phyloP scores from a whole-genome alignment of 257 asterid species.

The Solanum ossicruentum region DNA sequence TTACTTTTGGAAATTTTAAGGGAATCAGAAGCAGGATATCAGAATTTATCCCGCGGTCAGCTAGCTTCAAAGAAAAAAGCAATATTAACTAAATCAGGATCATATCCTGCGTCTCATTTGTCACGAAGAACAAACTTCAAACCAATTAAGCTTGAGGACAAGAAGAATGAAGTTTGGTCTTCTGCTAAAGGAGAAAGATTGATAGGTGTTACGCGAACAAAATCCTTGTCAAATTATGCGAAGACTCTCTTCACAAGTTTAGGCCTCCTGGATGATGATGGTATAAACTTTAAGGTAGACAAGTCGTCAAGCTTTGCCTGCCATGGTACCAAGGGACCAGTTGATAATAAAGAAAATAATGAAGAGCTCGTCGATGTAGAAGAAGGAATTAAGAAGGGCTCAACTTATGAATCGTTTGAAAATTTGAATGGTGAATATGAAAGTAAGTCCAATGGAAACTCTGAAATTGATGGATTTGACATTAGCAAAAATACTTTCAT shows the following conservation, averaged over 20 bases:
- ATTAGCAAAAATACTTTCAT: not conserved
- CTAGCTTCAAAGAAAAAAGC: constrained; percentile 14
- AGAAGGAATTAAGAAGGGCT: not conserved
- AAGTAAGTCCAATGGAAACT: not conserved
- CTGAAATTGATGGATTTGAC: not conserved
- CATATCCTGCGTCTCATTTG: constrained; percentile 40
- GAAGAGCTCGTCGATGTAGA: not conserved
- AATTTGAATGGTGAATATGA: not conserved
- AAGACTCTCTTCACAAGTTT: constrained; percentile 9
- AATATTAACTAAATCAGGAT: constrained; percentile 47
- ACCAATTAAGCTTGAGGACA: constrained; percentile 56
- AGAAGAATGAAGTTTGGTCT: constrained; percentile 64
- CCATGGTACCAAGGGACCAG: not conserved
- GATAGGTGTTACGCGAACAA: not conserved
- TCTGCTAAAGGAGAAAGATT: constrained; percentile 15
- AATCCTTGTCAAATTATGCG: not conserved
- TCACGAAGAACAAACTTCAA: constrained; percentile 20
- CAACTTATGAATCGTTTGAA: not conserved
- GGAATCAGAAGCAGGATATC: constrained; percentile 17
- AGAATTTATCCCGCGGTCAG: constrained; percentile 13
- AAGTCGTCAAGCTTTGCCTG: not conserved
- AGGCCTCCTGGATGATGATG: constrained; percentile 1
- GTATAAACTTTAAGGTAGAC: not conserved
- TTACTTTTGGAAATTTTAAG: constrained; percentile 26
- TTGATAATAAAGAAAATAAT: not conserved